Conservation (phyloP, 371 early-diverging fungal species). For the Mucor irregularis region DNA sequence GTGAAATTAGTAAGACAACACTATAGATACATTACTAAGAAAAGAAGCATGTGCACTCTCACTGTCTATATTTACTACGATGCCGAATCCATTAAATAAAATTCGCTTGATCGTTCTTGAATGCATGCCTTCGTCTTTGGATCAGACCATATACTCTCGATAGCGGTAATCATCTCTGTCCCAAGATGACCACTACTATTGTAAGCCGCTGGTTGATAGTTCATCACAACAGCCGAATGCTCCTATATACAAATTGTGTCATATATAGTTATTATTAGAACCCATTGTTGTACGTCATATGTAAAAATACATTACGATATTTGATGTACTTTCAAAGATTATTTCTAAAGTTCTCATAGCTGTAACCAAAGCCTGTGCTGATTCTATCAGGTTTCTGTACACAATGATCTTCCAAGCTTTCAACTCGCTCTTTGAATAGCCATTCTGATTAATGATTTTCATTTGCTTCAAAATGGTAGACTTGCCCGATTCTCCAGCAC, state of each 20-base stretch:
- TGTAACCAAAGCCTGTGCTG: constrained; percentile 60
- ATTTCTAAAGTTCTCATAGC: constrained; percentile 58
- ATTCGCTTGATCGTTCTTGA: constrained; percentile 64
- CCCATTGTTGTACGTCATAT: neutral
- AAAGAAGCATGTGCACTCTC: neutral
- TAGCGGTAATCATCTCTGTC: constrained; percentile 54
- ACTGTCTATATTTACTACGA: constrained; percentile 55
- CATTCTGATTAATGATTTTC: constrained; percentile 90
- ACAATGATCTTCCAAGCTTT: constrained; percentile 71
- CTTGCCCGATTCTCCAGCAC: constrained; percentile 90
- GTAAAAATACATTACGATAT: constrained; percentile 26
- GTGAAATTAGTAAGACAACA: neutral
- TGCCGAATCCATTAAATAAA: constrained; percentile 85
- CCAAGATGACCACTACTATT: constrained; percentile 1
- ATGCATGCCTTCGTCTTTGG: constrained; percentile 53
- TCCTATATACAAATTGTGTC: neutral
- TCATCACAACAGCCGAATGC: neutral
- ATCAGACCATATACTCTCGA: constrained; percentile 71
- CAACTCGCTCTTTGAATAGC: constrained; percentile 83
- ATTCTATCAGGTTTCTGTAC: constrained; percentile 79
- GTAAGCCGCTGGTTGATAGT: constrained; percentile 7
- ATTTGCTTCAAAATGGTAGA: constrained; percentile 92
- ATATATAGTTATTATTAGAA: constrained; percentile 25
- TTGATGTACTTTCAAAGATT: constrained; percentile 59
- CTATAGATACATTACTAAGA: neutral